Evolutionary conservation across 2,329 filamentous ascomycete species (phyloP).

Genomic region (Fusarium sp.): DNA sequence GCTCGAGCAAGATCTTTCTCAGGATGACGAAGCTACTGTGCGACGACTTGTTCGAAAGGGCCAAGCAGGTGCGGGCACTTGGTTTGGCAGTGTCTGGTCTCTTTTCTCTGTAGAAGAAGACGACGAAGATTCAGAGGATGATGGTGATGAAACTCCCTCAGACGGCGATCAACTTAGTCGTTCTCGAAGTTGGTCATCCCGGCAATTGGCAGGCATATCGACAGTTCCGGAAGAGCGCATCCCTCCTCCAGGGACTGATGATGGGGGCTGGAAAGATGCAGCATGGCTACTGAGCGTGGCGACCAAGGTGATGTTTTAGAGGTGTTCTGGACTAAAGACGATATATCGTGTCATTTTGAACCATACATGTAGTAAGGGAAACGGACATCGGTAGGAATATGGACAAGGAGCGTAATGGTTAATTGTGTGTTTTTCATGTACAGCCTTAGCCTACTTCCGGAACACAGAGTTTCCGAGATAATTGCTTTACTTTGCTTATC

Average conservation of each 20-base stretch:
- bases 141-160: slow-evolving; percentile 55
- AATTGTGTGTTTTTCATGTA: slow-evolving; percentile 23
- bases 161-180: slow-evolving; percentile 51
- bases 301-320: slow-evolving; percentile 71
- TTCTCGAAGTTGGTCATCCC: slow-evolving; percentile 53
- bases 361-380: slow-evolving; percentile 11
- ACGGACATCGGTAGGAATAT: slow-evolving; percentile 5
- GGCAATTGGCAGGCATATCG: slow-evolving; percentile 60
- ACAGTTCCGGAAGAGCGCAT: slow-evolving; percentile 62
- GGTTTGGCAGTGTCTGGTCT: slow-evolving; percentile 74
- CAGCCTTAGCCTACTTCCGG: not conserved
- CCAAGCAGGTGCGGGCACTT: slow-evolving; percentile 67
- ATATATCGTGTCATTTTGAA: slow-evolving; percentile 17
- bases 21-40: slow-evolving; percentile 72
- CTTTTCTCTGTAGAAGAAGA: slow-evolving; percentile 75
- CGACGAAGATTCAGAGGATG: slow-evolving; percentile 65
- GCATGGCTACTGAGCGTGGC: slow-evolving; percentile 78
- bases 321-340: not conserved
- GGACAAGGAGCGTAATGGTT: slow-evolving; percentile 25
- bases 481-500: not conserved
- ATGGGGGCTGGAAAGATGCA: slow-evolving; percentile 76
- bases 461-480: slow-evolving; percentile 10
- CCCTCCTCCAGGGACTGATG: slow-evolving; percentile 65
- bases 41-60: slow-evolving; percentile 70
- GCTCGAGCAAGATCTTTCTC: slow-evolving; percentile 64